A percentile compares a stretch with the other conserved stretches of the same genome.
Conservation (phyloP, 2,329 filamentous ascomycete genomes). For the Xylaria digitata region DNA sequence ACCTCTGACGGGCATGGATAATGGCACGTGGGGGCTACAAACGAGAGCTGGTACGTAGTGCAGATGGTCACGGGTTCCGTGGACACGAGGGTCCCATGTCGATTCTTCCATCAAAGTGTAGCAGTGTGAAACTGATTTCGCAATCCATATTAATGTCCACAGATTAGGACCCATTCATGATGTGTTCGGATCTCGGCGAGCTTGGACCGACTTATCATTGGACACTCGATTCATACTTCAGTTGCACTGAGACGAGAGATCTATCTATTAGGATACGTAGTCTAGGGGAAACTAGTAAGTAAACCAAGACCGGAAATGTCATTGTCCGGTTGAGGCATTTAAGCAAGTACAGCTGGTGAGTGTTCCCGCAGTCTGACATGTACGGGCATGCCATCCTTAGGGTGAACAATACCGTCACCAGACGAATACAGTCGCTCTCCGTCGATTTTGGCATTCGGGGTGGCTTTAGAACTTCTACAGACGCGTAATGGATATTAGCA, state of each 20-base stretch:
- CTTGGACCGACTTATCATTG: neutral
- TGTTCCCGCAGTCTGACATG: constrained; percentile 47
- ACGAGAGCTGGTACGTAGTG: neutral
- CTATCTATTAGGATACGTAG: constrained; percentile 9
- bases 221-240: neutral
- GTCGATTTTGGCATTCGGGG: constrained; percentile 43
- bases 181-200: neutral
- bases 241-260: constrained; percentile 2
- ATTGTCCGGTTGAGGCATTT: constrained; percentile 4
- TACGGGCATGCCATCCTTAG: constrained; percentile 55
- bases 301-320: neutral
- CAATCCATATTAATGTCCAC: neutral
- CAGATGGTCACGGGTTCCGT: neutral
- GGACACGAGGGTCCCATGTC: constrained; percentile 8
- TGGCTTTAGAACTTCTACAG: constrained; percentile 41
- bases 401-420: constrained; percentile 47
- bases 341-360: constrained; percentile 4
- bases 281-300: constrained; percentile 4
- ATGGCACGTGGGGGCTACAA: constrained; percentile 23
- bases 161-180: neutral
- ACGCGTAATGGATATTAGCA: constrained; percentile 20
- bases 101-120: constrained; percentile 1
- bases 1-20: constrained; percentile 24
- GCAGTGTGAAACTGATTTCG: constrained; percentile 13
- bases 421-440: constrained; percentile 50